Base-by-base conservation (phyloP, 2,329 filamentous ascomycete genomes). In the Didymella pomorum region DNA sequence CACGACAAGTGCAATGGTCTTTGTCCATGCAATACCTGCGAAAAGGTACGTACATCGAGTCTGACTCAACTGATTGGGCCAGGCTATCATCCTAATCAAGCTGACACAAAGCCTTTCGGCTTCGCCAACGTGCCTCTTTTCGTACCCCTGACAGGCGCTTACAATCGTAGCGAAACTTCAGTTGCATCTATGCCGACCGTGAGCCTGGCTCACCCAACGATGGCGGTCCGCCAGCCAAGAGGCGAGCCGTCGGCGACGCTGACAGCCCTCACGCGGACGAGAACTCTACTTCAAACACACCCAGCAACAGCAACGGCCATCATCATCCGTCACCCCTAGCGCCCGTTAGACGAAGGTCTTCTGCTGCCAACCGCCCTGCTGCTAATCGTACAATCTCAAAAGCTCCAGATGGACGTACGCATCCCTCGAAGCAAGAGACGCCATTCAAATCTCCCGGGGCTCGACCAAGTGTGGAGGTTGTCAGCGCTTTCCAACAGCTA, bases 1-100 rank as follows among this genome's bases (percentile, higher is more conserved):
- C n/a, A 29, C 39, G 46, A 25, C 47, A 63, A 88, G 86, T 88
- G 86, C 73, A 85, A 88, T 74, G 86, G 85, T 25, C 69, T 80
- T 45, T 80, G 78, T 50, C 86, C 85, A 35, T 89, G 86, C 73
- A 81, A 80, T 58, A 84, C 83, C 23, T 89, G 86, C 74, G 76
- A 79, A 43, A 87, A 85, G 75, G 82, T 84, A 71, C 76, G 50
- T 39, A 47, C 21, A 6, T 28, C 45, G 23, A 23, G 41, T 3
- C 29, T 31, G 29, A 14, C 12, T 12, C 29, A 2, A 31, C 29
- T 14, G 29, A 14, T 31, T 31, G 29, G 29, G 29, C 1, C 11
- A 5, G 20, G 39, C 20, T 42, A 14, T 43, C 26, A 14, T 23
- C 7, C 41, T 26, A 6, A 23, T 14, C 12, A 4, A 23, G 12